Percentiles rank a stretch among this genome's conserved stretches.
Conservation (phyloP, 1,284 basidiomycete genomes). For the Ceratobasidium sp. region DNA sequence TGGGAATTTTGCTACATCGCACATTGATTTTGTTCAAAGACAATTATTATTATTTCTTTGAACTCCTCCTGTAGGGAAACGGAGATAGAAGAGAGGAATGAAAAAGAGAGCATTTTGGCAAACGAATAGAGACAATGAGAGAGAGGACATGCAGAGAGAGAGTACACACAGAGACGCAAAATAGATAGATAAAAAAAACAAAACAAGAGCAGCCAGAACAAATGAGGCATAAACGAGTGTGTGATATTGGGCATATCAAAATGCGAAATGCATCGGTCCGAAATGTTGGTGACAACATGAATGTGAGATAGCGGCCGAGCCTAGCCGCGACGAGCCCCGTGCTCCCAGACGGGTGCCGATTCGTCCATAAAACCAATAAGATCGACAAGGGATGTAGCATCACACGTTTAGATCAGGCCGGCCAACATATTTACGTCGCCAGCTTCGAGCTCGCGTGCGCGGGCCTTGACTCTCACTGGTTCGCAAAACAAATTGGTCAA, state of each 20-base stretch:
- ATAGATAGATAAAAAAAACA: slow-evolving; percentile 22
- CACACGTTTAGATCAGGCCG: not conserved
- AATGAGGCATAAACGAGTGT: slow-evolving; percentile 10
- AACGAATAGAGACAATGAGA: not conserved
- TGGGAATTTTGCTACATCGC: too few relatives aligned
- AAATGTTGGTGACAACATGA: slow-evolving; percentile 13
- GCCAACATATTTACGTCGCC: slow-evolving; percentile 57
- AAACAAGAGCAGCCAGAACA: slow-evolving; percentile 3
- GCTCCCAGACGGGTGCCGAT: not conserved
- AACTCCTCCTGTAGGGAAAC: slow-evolving; percentile 8
- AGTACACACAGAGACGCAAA: slow-evolving; percentile 35
- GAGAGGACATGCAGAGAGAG: not conserved
- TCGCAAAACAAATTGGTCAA: slow-evolving; percentile 44
- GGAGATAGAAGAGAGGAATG: slow-evolving; percentile 5
- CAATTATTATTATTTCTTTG: slow-evolving; percentile 31
- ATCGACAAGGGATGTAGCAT: not conserved
- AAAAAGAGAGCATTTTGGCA: slow-evolving; percentile 21
- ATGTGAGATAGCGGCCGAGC: slow-evolving; percentile 2
- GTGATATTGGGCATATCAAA: slow-evolving; percentile 5
- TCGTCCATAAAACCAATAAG: not conserved
- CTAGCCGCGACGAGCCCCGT: slow-evolving; percentile 7
- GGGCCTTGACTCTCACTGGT: slow-evolving; percentile 80
- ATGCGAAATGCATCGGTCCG: slow-evolving; percentile 18
- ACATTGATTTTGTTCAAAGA: slow-evolving; percentile 5
- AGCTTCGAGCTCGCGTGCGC: slow-evolving; percentile 75